Base-by-base conservation (phyloP, 192 early-diverging fungal species). In the Chytriomyces sp. region DNA sequence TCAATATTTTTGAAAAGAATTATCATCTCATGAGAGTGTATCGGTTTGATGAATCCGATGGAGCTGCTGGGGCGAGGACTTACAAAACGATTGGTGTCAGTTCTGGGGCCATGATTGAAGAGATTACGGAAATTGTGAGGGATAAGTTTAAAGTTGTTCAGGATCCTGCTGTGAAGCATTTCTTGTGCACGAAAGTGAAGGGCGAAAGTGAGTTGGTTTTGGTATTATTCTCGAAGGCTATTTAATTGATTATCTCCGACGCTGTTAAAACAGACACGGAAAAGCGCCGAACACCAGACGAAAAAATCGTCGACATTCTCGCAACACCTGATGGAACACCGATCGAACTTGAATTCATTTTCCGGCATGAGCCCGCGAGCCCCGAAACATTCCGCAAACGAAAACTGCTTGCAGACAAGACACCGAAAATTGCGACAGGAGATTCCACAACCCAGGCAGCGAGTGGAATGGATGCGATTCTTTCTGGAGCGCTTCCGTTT, bases 41-140 rank as follows among this genome's bases (percentile, higher is more conserved):
- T 68, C 75, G 80, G 81, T 69, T 81, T 61, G 85, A 82, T 50
- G 45, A 50, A 1, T 45, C 45, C 24, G 64, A 73, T 61, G n/a
- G 61, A 6, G 73, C 67, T 23, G 84, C 81, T 18, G 68, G 63
- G 23, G 71, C 82, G 45, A n/a, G 85, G 23, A 80, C 81, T 48
- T 86, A 86, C 75, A 86, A 86, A 63, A 86, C 85, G 24, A 82
- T 86, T 73, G 82, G 82, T 11, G 79, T 84, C 10, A 76, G 75
- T 44, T 79, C 72, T n/a, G 65, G 79, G 18, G 75, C 79, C 5
- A 61, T 18, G 23, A 79, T 86, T 11, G 79, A 57, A 20, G 81
- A 80, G 50, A 75, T 86, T 20, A 76, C 77, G 26, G 81, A 82
- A 69, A 67, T 83, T 48, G 82, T 83, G 43, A 64, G 64, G 45